A percentile compares a stretch with the other conserved stretches of the same genome.
Evolutionary conservation across 1,284 basidiomycete genomes (phyloP).

Genomic region (Anthracocystis panici-leucophaei): DNA sequence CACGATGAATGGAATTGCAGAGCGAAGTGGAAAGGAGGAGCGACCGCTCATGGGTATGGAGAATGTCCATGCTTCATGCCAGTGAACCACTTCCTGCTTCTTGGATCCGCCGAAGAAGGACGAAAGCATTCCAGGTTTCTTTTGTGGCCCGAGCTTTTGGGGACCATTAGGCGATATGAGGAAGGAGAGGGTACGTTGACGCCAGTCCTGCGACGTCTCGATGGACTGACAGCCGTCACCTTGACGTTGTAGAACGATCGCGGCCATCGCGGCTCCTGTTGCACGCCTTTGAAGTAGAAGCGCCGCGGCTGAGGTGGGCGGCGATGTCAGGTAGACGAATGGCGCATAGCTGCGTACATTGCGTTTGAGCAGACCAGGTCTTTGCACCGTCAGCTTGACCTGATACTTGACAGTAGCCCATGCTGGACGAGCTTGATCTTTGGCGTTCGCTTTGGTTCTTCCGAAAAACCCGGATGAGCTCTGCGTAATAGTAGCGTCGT

Average conservation of each 20-base stretch:
- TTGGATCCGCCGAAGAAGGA: conserved; percentile 23
- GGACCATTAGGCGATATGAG: conserved; percentile 23
- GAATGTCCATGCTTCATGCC: conserved; percentile 47
- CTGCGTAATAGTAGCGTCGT: conserved; percentile 17
- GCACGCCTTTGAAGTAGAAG: conserved; percentile 40
- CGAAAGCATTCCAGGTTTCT: conserved; percentile 28
- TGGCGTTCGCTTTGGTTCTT: conserved; percentile 17
- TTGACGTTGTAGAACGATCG: conserved; percentile 24
- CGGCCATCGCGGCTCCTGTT: conserved; percentile 40
- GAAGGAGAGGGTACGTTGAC: conserved; percentile 22
- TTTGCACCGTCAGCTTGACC: conserved; percentile 61
- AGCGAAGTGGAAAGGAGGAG: conserved; percentile 47
- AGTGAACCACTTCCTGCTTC: conserved; percentile 15
- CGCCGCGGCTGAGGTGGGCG: conserved; percentile 25
- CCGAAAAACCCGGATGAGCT: conserved; percentile 35
- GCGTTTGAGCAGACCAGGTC: conserved; percentile 55
- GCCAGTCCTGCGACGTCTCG: conserved; percentile 31
- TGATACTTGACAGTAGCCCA: conserved; percentile 66
- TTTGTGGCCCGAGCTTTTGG: conserved; percentile 22
- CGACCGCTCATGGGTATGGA: conserved; percentile 43
- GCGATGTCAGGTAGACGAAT: conserved; percentile 63
- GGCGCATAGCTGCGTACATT: conserved; percentile 62
- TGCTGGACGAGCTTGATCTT: conserved; percentile 17
- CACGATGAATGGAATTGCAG: conserved; percentile 52
- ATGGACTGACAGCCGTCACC: conserved; percentile 30